phyloP scores from a whole-genome alignment of 495 filamentous ascomycete genomes.

The Penicillium longicatenatum region DNA sequence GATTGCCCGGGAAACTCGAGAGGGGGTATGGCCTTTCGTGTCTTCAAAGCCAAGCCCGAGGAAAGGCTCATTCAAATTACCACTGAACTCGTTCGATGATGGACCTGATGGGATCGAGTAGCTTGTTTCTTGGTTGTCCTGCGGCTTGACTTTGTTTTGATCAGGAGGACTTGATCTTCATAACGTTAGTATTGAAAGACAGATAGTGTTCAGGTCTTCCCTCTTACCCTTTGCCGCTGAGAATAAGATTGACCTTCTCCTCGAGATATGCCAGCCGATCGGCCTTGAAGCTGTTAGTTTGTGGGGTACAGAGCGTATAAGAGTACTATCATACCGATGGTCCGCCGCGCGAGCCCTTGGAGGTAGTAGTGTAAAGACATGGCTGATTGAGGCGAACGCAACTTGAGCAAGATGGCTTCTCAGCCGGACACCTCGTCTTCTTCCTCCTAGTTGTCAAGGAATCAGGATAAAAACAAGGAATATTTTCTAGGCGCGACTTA shows the following conservation, averaged over 20 bases:
- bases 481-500: slow-evolving; percentile 7
- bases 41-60: slow-evolving; percentile 36
- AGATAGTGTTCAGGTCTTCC: not conserved
- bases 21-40: slow-evolving; percentile 28
- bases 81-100: slow-evolving; percentile 22
- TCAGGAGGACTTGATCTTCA: slow-evolving; percentile 23
- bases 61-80: slow-evolving; percentile 27
- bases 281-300: slow-evolving; percentile 37
- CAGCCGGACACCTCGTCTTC: slow-evolving; percentile 50
- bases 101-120: slow-evolving; percentile 25
- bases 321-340: slow-evolving; percentile 33
- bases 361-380: slow-evolving; percentile 41
- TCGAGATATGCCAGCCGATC: slow-evolving; percentile 48
- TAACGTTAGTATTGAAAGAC: slow-evolving; percentile 11
- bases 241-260: slow-evolving; percentile 49
- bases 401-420: slow-evolving; percentile 48
- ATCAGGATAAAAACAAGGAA: not conserved
- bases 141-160: slow-evolving; percentile 17
- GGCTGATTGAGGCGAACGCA: slow-evolving; percentile 46
- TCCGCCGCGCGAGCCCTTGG: slow-evolving; percentile 28
- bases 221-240: slow-evolving; percentile 38
- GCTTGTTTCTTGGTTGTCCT: slow-evolving; percentile 15
- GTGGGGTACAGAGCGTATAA: not conserved
- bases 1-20: slow-evolving; percentile 35
- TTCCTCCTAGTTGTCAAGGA: slow-evolving; percentile 35